Conservation (phyloP, 2,329 filamentous ascomycete species). For the Calonectria crousiana region DNA sequence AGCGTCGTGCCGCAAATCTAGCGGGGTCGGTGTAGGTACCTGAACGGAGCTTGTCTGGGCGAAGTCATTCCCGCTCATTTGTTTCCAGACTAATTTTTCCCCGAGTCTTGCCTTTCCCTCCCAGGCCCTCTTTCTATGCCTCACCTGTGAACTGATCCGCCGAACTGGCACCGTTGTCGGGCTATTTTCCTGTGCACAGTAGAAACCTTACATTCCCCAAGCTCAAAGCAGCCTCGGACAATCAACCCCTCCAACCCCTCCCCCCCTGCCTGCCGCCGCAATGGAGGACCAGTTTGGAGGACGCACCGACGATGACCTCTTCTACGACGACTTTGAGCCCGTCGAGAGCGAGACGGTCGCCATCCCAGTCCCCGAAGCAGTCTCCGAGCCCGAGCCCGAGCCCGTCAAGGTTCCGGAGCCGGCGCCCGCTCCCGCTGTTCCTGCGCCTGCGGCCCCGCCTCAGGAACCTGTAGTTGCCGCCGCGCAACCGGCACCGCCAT, state of each 20-base stretch:
- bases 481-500: slow-evolving; percentile 20
- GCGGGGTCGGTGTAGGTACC: slow-evolving; percentile 34
- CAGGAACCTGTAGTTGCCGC: slow-evolving; percentile 25
- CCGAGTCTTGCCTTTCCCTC: neutral
- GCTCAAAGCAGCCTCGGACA: neutral
- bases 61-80: slow-evolving; percentile 8
- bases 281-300: slow-evolving; percentile 74
- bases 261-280: slow-evolving; percentile 43
- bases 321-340: slow-evolving; percentile 72
- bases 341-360: slow-evolving; percentile 54
- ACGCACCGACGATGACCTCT: slow-evolving; percentile 72
- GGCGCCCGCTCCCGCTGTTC: slow-evolving; percentile 20
- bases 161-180: neutral
- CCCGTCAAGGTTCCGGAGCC: slow-evolving; percentile 20
- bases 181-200: neutral
- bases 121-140: neutral
- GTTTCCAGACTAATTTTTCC: neutral
- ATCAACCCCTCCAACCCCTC: neutral
- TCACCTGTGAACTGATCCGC: neutral
- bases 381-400: slow-evolving; percentile 19
- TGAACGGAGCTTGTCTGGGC: slow-evolving; percentile 4
- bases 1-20: slow-evolving; percentile 22
- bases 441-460: slow-evolving; percentile 24
- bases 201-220: neutral
- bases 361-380: slow-evolving; percentile 31